A percentile compares a stretch with the other conserved stretches of the same genome.
phyloP scores from a whole-genome alignment of 1,139 yeast genomes.

The Lodderomyces parapsilosis region DNA sequence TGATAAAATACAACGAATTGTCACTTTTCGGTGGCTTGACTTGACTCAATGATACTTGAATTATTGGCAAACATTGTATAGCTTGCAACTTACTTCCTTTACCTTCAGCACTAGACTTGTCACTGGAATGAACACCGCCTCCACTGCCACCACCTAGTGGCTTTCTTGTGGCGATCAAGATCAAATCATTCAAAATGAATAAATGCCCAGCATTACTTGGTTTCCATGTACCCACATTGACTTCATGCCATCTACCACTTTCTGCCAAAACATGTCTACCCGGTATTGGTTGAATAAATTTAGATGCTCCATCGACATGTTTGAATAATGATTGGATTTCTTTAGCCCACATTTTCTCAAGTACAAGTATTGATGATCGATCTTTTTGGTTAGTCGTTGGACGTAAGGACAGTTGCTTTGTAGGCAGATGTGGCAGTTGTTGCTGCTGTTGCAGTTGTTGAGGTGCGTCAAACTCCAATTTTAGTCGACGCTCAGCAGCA shows the following conservation, averaged over 20 bases:
- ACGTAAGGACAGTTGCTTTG: slow-evolving; percentile 4
- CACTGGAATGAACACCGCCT: slow-evolving; percentile 7
- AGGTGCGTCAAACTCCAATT: slow-evolving; percentile 32
- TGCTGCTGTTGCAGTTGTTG: slow-evolving; percentile 9
- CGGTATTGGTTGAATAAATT: slow-evolving; percentile 69
- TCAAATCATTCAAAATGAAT: slow-evolving; percentile 73
- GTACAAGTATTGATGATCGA: slow-evolving; percentile 66
- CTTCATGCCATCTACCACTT: slow-evolving; percentile 83
- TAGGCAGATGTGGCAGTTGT: slow-evolving; percentile 3
- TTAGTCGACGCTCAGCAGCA: slow-evolving; percentile 62
- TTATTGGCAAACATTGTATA: slow-evolving; percentile 75
- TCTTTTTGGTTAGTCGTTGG: slow-evolving; percentile 35
- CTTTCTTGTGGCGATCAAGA: slow-evolving; percentile 70
- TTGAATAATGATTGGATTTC: slow-evolving; percentile 72
- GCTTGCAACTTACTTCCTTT: slow-evolving; percentile 54
- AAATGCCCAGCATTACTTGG: slow-evolving; percentile 75
- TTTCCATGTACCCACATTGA: slow-evolving; percentile 85
- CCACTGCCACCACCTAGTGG: slow-evolving; percentile 26
- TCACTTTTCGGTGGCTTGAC: slow-evolving; percentile 21
- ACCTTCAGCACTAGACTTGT: slow-evolving; percentile 8
- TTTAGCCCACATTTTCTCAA: slow-evolving; percentile 79
- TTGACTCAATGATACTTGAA: slow-evolving; percentile 58
- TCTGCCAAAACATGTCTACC: slow-evolving; percentile 83
- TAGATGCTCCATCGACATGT: slow-evolving; percentile 90
- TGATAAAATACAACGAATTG: slow-evolving; percentile 39